Conservation (phyloP, 2,329 filamentous ascomycete species). For the Beauveria bassiana region DNA sequence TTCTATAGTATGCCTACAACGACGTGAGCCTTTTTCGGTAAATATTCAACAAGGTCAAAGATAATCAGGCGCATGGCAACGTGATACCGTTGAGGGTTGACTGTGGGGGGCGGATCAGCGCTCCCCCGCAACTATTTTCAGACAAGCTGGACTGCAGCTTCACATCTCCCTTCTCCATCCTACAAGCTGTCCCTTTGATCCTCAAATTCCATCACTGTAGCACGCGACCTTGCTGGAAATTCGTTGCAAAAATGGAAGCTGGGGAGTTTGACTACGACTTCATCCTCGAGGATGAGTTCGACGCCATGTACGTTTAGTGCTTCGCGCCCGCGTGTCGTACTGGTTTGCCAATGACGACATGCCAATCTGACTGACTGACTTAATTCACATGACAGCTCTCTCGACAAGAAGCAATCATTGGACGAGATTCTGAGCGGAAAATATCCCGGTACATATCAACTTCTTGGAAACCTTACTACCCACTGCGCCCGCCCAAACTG, state of each 20-base stretch:
- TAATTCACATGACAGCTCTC: conserved; percentile 20
- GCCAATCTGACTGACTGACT: background rate
- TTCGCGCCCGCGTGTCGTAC: background rate
- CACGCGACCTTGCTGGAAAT: background rate
- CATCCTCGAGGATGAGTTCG: conserved; percentile 44
- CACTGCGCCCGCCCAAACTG: background rate
- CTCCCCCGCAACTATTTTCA: background rate
- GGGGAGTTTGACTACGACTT: conserved; percentile 31
- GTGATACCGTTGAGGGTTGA: background rate
- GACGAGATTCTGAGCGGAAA: conserved; percentile 18
- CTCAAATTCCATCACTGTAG: background rate
- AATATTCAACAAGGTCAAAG: no score
- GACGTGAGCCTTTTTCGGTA: no score
- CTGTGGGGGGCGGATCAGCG: background rate
- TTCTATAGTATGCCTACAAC: no score
- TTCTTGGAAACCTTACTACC: background rate
- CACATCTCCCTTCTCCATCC: background rate
- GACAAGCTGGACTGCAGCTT: background rate
- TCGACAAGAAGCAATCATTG: conserved; percentile 30
- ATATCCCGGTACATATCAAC: conserved; percentile 17
- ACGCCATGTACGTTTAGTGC: conserved; percentile 39
- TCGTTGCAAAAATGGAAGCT: background rate
- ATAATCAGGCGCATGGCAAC: no score
- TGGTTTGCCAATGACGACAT: background rate
- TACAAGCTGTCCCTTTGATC: background rate